These are phyloP conservation scores for Hebeloma cylindrosporum DNA, from an alignment of 768 basidiomycete genomes.

Conservation along the genomic window DNA sequence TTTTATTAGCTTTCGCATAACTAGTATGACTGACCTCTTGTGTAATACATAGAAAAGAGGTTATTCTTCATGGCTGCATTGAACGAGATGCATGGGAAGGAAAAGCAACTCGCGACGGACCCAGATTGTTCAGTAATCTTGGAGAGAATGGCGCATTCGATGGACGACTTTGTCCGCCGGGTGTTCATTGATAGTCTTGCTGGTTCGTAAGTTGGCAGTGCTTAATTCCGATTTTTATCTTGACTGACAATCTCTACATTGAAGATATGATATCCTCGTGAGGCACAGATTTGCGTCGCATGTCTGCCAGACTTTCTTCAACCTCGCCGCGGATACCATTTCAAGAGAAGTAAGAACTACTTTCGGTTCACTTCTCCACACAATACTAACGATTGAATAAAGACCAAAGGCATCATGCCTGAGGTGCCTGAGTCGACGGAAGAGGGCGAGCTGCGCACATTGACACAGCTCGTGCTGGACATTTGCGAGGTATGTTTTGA, in stretches of 20 bases:
- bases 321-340: constrained; percentile 61
- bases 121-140: constrained; percentile 89
- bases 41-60: constrained; percentile 71
- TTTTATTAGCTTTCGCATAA: neutral
- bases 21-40: neutral
- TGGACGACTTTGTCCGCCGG: constrained; percentile 95
- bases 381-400: too few relatives aligned
- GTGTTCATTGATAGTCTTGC: constrained; percentile 86
- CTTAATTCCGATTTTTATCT: neutral
- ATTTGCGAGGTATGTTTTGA: constrained; percentile 55
- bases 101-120: constrained; percentile 88
- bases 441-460: constrained; percentile 64
- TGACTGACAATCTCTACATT: neutral
- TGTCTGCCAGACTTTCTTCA: constrained; percentile 89
- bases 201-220: constrained; percentile 70
- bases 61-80: constrained; percentile 83
- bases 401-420: constrained; percentile 60
- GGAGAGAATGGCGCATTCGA: constrained; percentile 87
- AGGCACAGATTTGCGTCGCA: constrained; percentile 93
- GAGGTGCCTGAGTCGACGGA: constrained; percentile 45
- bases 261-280: constrained; percentile 61
- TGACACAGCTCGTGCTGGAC: constrained; percentile 64
- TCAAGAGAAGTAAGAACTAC: constrained; percentile 60
- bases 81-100: constrained; percentile 82
- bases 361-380: too few relatives aligned